Base-by-base conservation (phyloP, 495 filamentous ascomycete genomes). In the Podospora didyma region DNA sequence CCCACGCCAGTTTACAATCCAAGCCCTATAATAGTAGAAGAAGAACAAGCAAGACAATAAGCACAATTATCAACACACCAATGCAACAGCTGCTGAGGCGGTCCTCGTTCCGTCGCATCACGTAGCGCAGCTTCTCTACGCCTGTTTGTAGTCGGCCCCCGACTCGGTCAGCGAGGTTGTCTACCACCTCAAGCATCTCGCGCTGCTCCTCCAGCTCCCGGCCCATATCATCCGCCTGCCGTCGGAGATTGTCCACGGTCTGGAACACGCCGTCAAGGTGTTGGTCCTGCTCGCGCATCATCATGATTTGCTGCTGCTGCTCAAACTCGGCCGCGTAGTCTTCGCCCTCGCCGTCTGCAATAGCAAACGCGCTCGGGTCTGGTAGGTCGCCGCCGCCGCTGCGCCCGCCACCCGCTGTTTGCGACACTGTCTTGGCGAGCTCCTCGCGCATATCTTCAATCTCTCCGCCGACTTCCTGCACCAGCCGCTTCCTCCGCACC, bases 281-380 rank as follows among this genome's bases (percentile, higher is more conserved):
- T 77, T 94, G 78, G 68, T 98, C 95, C 75, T 97, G 94, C 71
- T 96, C 93, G 64, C 87, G 84, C 88, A 98, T 92, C 69, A 97
- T 86, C 76, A 90, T 84, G 64, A 86, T 58, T 74, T 98, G 94
- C 63, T 94, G 81, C 72, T 96, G 86, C 68, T 96, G 88, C 79
- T 97, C 95, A 68, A 94, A 92, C 50, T 85, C 86, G n/a, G 83
- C 86, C 44, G 62, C 71, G 68, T 93, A 89, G 63, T 86, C 85
- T 2, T 82, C 83, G 31, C 70, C 74, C 4, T 73, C 71, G 26
- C 66, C 70, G 28, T 74, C 74, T 19, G 69, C 62, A 34, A 78
- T 66, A 21, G 75, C 74, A 52, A 92, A 95, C 20, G 86, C 82
- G 46, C 82, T 84, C 39, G 90, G 89, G 53, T 88, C 86, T 2